Evolutionary conservation across 176 grass and related monocot genomes (phyloP).

Genomic region (Triticum timopheevii): DNA sequence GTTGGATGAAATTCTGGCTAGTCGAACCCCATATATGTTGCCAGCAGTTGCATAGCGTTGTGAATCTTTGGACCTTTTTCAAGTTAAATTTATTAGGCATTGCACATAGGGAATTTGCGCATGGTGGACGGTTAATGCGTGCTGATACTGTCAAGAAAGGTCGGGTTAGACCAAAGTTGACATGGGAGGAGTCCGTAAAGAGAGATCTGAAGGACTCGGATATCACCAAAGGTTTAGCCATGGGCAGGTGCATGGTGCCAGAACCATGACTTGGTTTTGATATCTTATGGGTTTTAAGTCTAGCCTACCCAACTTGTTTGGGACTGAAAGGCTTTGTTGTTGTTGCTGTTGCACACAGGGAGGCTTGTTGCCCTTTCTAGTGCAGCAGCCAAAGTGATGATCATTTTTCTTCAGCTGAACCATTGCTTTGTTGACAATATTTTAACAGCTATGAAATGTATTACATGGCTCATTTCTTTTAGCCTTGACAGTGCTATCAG

Average conservation of each 20-base stretch:
- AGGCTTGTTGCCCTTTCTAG: background rate
- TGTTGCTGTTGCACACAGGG: background rate
- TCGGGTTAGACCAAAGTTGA: too few relatives aligned
- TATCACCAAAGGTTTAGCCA: too few relatives aligned
- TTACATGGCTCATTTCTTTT: background rate
- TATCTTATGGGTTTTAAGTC: too few relatives aligned
- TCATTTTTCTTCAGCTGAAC: background rate
- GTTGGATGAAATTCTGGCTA: conserved; percentile 8
- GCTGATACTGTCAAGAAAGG: too few relatives aligned
- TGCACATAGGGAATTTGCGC: background rate
- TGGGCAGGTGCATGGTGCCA: too few relatives aligned
- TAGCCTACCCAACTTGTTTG: too few relatives aligned
- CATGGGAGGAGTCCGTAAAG: too few relatives aligned
- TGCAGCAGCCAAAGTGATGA: background rate
- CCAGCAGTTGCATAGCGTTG: background rate
- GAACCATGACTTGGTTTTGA: too few relatives aligned
- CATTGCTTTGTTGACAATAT: background rate
- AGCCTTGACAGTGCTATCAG: background rate
- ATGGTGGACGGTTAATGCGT: too few relatives aligned
- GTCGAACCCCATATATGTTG: background rate
- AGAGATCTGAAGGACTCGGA: too few relatives aligned
- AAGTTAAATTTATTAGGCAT: background rate
- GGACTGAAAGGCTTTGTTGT: too few relatives aligned
- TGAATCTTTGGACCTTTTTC: too few relatives aligned
- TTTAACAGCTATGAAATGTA: background rate